A percentile compares a stretch with the other conserved stretches of the same genome.
These are phyloP conservation scores for Arabidopsis arenosa DNA, from an alignment of 345 rosid genomes.

Conservation along the genomic window DNA sequence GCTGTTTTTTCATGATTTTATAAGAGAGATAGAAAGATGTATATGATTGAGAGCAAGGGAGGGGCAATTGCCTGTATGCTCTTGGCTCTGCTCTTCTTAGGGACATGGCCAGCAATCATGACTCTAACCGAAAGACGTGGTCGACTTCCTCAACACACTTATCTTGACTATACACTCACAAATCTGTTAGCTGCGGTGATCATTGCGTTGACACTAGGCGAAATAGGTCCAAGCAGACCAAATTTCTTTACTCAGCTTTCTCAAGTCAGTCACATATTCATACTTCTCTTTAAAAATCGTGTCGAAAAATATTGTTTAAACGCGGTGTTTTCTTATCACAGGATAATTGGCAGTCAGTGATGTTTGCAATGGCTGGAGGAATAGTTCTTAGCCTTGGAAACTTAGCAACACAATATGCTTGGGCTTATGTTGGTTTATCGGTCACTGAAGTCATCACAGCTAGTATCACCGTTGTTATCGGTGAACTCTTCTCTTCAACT, in stretches of 20 bases:
- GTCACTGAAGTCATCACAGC: constrained; percentile 78
- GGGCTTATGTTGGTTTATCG: constrained; percentile 87
- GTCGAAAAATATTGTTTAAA: neutral
- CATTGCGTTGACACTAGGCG: constrained; percentile 86
- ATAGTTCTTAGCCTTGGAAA: constrained; percentile 83
- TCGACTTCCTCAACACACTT: constrained; percentile 91
- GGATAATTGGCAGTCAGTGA: constrained; percentile 83
- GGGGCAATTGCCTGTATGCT: constrained; percentile 89
- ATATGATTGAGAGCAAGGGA: constrained; percentile 81
- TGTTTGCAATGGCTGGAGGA: constrained; percentile 92
- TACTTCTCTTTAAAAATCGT: neutral
- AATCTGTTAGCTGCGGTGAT: constrained; percentile 77
- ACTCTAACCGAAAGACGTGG: constrained; percentile 84
- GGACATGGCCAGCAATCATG: constrained; percentile 92
- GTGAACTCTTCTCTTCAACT: constrained; percentile 32
- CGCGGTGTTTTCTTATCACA: constrained; percentile 29
- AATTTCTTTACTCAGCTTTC: constrained; percentile 75
- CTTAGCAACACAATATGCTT: constrained; percentile 83
- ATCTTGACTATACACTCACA: constrained; percentile 84
- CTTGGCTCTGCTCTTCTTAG: constrained; percentile 72
- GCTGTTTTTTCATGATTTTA: neutral
- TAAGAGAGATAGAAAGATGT: constrained; percentile 48
- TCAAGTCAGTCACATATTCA: constrained; percentile 46
- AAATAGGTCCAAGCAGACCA: constrained; percentile 62
- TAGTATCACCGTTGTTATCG: constrained; percentile 84